Conservation (phyloP, 73 alveolate species). For the Uronychia setigera region DNA sequence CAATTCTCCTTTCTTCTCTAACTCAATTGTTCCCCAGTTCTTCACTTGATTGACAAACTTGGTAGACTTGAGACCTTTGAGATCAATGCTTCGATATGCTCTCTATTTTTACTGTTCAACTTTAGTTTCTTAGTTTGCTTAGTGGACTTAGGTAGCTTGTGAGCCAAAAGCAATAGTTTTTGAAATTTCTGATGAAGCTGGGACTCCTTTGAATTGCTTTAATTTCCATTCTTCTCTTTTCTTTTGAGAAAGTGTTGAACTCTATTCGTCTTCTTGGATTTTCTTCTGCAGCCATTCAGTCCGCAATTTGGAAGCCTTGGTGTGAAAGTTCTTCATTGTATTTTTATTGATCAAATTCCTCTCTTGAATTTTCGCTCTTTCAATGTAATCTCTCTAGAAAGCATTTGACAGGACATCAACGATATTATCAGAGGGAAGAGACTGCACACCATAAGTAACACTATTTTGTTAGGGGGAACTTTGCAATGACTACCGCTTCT, state of each 20-base stretch:
- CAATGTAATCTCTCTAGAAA: not conserved
- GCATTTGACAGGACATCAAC: not conserved
- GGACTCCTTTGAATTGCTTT: conserved; percentile 1
- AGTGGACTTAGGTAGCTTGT: not conserved
- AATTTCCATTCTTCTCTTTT: not conserved
- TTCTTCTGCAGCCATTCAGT: not conserved
- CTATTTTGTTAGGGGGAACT: not conserved
- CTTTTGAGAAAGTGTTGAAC: not conserved
- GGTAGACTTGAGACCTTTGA: not conserved
- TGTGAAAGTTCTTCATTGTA: not conserved
- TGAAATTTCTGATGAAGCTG: not conserved
- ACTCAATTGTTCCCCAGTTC: not conserved
- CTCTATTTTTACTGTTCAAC: not conserved
- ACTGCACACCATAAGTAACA: not conserved
- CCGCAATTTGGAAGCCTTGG: not conserved
- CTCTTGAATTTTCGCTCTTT: not conserved
- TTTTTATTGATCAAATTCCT: not conserved
- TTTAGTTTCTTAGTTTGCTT: not conserved
- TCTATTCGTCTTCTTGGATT: not conserved
- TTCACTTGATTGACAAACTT: not conserved
- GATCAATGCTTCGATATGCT: not conserved
- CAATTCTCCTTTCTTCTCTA: not conserved
- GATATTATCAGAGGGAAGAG: not conserved
- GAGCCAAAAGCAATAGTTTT: not conserved
- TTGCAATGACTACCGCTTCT: not conserved